Evolutionary conservation across 768 basidiomycete genomes (phyloP).

Genomic region (Clavulina sp.): DNA sequence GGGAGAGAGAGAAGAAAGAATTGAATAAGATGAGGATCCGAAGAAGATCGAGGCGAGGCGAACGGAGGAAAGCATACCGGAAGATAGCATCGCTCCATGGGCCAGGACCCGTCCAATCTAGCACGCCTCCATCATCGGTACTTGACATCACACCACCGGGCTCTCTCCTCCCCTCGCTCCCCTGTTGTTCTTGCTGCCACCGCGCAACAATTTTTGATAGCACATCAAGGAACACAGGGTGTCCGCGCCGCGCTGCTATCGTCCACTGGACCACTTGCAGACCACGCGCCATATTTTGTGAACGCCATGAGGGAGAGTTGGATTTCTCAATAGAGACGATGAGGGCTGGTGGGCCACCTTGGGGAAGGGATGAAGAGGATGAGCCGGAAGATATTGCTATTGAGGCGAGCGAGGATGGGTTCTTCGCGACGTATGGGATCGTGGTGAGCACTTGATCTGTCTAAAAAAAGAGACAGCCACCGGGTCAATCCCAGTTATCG

Average conservation of each 20-base stretch:
- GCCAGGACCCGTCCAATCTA: slow-evolving; percentile 17
- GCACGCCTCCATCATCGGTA: slow-evolving; percentile 13
- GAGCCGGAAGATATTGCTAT: too few species aligned
- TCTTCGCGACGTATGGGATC: too few species aligned
- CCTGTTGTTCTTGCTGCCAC: too few species aligned
- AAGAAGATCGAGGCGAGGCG: neutral
- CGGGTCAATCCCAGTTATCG: too few species aligned
- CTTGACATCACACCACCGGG: neutral
- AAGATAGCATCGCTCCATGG: slow-evolving; percentile 9
- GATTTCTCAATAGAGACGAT: neutral
- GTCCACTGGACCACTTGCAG: slow-evolving; percentile 18
- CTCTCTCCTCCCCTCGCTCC: neutral
- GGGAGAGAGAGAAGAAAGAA: too few species aligned
- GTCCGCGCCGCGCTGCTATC: slow-evolving; percentile 15
- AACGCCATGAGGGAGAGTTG: neutral
- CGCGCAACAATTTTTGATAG: slow-evolving; percentile 14
- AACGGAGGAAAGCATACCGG: neutral
- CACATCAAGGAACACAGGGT: slow-evolving; percentile 19
- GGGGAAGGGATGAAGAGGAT: too few species aligned
- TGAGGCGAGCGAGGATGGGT: too few species aligned
- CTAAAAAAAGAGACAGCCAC: too few species aligned
- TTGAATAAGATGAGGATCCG: neutral
- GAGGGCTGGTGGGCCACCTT: neutral
- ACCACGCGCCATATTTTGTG: neutral
- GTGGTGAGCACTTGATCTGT: too few species aligned